These are phyloP conservation scores for Plasmodium yoelii DNA, from an alignment of 169 alveolate species.

Conservation along the genomic window DNA sequence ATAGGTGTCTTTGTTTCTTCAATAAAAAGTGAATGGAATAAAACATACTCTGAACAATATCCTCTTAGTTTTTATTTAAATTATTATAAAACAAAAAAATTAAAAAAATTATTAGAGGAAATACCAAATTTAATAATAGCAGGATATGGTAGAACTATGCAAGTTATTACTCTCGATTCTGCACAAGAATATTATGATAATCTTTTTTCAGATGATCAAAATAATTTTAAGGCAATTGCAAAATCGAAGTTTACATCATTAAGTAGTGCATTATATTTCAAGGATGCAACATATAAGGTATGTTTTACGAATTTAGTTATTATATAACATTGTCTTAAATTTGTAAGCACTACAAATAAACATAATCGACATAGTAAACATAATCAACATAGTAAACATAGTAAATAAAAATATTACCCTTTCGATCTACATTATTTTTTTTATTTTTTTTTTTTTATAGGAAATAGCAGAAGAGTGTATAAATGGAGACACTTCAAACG, in stretches of 20 bases:
- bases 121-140: constrained; percentile 78
- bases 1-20: constrained; percentile 81
- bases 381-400: background rate
- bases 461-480: background rate
- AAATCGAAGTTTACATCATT: constrained; percentile 48
- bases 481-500: background rate
- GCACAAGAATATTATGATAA: constrained; percentile 76
- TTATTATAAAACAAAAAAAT: constrained; percentile 64
- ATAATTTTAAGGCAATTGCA: constrained; percentile 40
- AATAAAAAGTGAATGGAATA: constrained; percentile 80
- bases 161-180: constrained; percentile 76
- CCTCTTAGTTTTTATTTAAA: constrained; percentile 75
- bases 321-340: background rate
- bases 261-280: constrained; percentile 48
- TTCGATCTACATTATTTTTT: no score
- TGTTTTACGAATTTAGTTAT: background rate
- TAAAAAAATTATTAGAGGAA: constrained; percentile 77
- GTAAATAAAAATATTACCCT: background rate
- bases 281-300: constrained; percentile 61
- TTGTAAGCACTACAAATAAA: background rate
- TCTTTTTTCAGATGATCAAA: constrained; percentile 40
- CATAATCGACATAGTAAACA: no score
- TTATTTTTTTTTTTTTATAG: background rate
- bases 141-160: constrained; percentile 81
- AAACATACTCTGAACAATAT: constrained; percentile 57